phyloP scores from a whole-genome alignment of 192 early-diverging fungal species.

The Phycomyces nitens region DNA sequence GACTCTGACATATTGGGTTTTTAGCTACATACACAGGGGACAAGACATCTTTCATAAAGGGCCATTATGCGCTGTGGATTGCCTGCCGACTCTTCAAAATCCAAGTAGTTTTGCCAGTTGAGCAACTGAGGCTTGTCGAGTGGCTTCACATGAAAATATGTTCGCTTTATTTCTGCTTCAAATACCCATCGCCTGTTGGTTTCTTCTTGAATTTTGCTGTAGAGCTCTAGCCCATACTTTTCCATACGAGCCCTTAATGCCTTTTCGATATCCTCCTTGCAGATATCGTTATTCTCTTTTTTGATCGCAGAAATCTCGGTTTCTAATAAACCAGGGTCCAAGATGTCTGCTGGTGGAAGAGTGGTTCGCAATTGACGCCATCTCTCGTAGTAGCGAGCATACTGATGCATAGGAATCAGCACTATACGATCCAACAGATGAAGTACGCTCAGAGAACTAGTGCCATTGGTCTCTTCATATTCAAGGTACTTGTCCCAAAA shows the following conservation, averaged over 20 bases:
- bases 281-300: constrained; percentile 1
- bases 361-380: constrained; percentile 22
- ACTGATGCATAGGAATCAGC: constrained; percentile 70
- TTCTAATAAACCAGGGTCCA: constrained; percentile 6
- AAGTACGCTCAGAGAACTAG: constrained; percentile 37
- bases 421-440: constrained; percentile 62
- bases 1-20: no score
- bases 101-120: constrained; percentile 73
- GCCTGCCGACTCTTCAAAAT: constrained; percentile 64
- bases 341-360: not conserved
- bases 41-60: constrained; percentile 71
- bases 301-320: not conserved
- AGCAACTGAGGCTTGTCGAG: constrained; percentile 63
- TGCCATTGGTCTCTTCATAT: constrained; percentile 47
- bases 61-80: constrained; percentile 54
- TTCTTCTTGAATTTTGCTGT: constrained; percentile 62
- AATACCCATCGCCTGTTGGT: constrained; percentile 75
- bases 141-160: constrained; percentile 79
- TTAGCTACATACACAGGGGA: constrained; percentile 65
- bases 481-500: constrained; percentile 62
- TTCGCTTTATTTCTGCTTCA: constrained; percentile 72
- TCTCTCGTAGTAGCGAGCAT: constrained; percentile 69
- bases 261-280: constrained; percentile 51
- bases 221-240: constrained; percentile 48
- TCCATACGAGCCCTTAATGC: constrained; percentile 58